Conservation (phyloP, 805 yeast species). For the Lipomyces starkeyi region DNA sequence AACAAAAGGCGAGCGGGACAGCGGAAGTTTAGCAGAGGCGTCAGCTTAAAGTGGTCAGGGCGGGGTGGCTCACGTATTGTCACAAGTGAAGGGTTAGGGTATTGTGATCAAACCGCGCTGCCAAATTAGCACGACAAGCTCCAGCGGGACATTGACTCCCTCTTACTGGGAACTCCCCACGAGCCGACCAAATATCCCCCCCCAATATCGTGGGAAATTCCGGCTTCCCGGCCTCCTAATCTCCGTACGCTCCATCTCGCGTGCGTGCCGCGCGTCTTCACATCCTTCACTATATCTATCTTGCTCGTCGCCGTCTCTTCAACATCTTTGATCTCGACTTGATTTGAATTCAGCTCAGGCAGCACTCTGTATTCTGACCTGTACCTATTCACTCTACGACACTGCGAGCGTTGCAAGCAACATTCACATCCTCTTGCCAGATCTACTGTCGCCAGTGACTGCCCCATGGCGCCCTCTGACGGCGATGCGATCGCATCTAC, state of each 20-base stretch:
- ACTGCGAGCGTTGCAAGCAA: not conserved
- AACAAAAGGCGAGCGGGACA: too few relatives aligned
- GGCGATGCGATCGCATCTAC: not conserved
- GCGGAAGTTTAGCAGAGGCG: too few relatives aligned
- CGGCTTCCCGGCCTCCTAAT: not conserved
- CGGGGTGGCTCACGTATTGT: too few relatives aligned
- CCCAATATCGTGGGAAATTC: not conserved
- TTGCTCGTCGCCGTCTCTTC: not conserved
- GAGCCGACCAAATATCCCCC: not conserved
- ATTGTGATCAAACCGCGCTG: too few relatives aligned
- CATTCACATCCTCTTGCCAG: not conserved
- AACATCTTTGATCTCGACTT: not conserved
- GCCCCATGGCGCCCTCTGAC: not conserved
- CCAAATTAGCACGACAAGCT: too few relatives aligned
- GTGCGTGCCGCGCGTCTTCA: not conserved
- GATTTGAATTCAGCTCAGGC: not conserved
- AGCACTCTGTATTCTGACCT: not conserved
- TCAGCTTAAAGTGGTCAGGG: too few relatives aligned
- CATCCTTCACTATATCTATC: not conserved
- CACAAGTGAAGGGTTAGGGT: too few relatives aligned
- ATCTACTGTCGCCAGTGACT: too few relatives aligned
- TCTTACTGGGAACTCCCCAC: not conserved
- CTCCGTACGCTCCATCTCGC: not conserved
- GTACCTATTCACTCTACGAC: not conserved
- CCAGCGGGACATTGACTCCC: too few relatives aligned